Conservation (phyloP, 108 stramenopile genomes). For the Pelagomonas calceolata region DNA sequence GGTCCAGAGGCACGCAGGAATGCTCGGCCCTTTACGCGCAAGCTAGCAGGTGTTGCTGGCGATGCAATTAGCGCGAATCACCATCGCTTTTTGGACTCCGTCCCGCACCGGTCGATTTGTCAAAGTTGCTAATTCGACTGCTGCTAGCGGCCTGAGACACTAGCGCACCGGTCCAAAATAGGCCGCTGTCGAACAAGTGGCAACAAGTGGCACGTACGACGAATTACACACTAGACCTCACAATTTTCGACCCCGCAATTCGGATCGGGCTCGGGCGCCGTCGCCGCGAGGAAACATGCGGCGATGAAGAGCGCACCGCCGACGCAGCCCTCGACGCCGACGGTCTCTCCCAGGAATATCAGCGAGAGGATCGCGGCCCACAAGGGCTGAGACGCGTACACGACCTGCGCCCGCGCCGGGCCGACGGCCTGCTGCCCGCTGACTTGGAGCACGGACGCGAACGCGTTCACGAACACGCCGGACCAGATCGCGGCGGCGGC, state of each 20-base stretch:
- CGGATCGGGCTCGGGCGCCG: slow-evolving; percentile 43
- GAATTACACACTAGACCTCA: slow-evolving; percentile 30
- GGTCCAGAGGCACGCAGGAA: too few species aligned
- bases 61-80: too few species aligned
- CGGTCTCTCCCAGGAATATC: slow-evolving; percentile 44
- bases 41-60: too few species aligned
- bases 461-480: slow-evolving; percentile 55
- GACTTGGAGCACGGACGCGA: slow-evolving; percentile 65
- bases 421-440: slow-evolving; percentile 59
- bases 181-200: too few species aligned
- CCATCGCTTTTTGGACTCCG: too few species aligned
- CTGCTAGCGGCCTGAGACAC: too few species aligned
- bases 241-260: slow-evolving; percentile 33
- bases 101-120: too few species aligned
- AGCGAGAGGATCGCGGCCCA: slow-evolving; percentile 58
- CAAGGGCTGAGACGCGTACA: slow-evolving; percentile 65
- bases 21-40: too few species aligned
- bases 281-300: slow-evolving; percentile 57
- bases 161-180: too few species aligned
- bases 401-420: slow-evolving; percentile 52
- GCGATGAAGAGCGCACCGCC: slow-evolving; percentile 49
- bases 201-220: not conserved
- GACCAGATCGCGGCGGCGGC: slow-evolving; percentile 38
- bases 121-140: too few species aligned
- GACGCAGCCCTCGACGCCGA: slow-evolving; percentile 43